A percentile compares a stretch with the other conserved stretches of the same genome.
Conservation (phyloP, 805 yeast genomes). For the Suhomyces vadensis region DNA sequence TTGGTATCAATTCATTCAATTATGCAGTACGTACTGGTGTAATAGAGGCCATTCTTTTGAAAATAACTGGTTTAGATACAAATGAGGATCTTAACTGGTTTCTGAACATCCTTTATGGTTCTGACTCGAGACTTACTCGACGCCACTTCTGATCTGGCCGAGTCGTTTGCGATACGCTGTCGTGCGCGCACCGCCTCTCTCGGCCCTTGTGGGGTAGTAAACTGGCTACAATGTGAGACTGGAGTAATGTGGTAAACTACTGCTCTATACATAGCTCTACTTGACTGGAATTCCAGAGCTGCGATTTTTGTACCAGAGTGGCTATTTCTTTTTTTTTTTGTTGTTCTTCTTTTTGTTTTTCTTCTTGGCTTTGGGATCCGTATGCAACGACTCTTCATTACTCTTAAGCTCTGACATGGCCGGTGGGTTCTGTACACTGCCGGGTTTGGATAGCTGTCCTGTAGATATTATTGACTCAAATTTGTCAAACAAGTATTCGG, state of each 20-base stretch:
- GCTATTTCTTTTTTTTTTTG: slow-evolving; percentile 21
- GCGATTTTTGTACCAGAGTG: neutral
- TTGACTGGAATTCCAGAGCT: neutral
- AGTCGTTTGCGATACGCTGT: neutral
- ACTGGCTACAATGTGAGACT: too few relatives aligned
- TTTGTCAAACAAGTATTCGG: slow-evolving; percentile 25
- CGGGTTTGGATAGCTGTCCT: neutral
- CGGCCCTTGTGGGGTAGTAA: too few relatives aligned
- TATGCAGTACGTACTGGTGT: slow-evolving; percentile 38
- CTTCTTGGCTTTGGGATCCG: slow-evolving; percentile 13
- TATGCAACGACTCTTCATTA: slow-evolving; percentile 31
- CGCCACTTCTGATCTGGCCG: neutral
- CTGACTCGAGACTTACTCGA: neutral
- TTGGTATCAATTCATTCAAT: too few relatives aligned
- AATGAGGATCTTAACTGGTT: slow-evolving; percentile 20
- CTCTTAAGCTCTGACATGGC: slow-evolving; percentile 28
- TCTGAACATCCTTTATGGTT: slow-evolving; percentile 16
- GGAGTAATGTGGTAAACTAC: neutral
- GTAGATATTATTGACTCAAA: slow-evolving; percentile 21
- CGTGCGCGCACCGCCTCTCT: too few relatives aligned
- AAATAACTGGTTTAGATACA: slow-evolving; percentile 9
- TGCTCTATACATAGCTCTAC: neutral
- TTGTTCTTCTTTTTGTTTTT: slow-evolving; percentile 33
- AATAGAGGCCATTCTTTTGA: slow-evolving; percentile 29
- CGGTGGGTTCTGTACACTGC: neutral